Percentiles rank a stretch among this genome's conserved stretches.
Evolutionary conservation across 106 monocot genomes (phyloP).

Genomic region (Allium fistulosum): DNA sequence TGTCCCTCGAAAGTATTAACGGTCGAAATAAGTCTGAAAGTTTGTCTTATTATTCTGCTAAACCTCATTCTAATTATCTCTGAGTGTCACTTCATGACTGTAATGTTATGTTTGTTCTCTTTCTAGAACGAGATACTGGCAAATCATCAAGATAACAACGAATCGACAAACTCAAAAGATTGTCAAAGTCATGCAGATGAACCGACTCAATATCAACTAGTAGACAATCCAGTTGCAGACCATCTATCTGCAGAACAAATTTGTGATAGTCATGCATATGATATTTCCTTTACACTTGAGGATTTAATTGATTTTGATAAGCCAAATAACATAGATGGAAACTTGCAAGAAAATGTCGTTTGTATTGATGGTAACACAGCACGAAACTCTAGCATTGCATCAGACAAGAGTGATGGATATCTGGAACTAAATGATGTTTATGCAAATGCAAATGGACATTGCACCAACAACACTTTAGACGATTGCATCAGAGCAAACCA

Average conservation of each 20-base stretch:
- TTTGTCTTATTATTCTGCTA: too few species aligned
- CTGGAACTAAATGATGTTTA: conserved; percentile 29
- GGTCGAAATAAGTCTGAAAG: too few species aligned
- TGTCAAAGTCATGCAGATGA: too few species aligned
- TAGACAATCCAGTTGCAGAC: too few species aligned
- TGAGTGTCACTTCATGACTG: too few species aligned
- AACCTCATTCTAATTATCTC: too few species aligned
- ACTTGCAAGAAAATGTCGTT: neutral
- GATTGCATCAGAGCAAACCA: neutral
- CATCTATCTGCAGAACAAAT: neutral
- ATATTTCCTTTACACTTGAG: conserved; percentile 6
- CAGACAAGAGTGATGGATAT: conserved; percentile 16
- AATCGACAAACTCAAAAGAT: too few species aligned
- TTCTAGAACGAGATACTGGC: too few species aligned
- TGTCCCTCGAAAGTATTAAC: too few species aligned
- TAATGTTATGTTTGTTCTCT: too few species aligned
- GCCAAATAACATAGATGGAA: conserved; percentile 9
- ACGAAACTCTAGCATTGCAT: neutral
- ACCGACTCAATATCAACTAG: too few species aligned
- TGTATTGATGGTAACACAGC: neutral
- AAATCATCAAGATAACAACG: too few species aligned
- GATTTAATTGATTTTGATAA: conserved; percentile 11
- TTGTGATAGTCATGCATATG: conserved; percentile 3
- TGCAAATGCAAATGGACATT: neutral
- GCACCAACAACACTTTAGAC: neutral